Conservation (phyloP, 352 stramenopile species). For the Phytophthora crassamura region DNA sequence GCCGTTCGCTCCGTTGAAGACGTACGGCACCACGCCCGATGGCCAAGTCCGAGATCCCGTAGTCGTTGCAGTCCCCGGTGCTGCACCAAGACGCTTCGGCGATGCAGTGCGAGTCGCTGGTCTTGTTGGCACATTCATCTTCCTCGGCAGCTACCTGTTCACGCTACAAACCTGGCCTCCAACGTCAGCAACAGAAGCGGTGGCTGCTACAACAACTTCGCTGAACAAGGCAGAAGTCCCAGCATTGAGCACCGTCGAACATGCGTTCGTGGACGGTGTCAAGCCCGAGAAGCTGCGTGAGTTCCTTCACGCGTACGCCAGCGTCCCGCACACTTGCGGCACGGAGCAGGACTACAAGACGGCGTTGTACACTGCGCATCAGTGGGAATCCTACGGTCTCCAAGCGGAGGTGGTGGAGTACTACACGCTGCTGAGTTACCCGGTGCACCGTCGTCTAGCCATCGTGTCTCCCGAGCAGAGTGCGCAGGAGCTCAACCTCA, state of each 20-base stretch:
- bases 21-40: constrained; percentile 19
- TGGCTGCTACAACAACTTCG: background rate
- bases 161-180: constrained; percentile 19
- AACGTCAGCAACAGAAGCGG: background rate
- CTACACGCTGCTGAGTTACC: constrained; percentile 70
- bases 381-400: constrained; percentile 61
- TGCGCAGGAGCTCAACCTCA: constrained; percentile 54
- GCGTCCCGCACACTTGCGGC: constrained; percentile 45
- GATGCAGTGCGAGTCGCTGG: constrained; percentile 21
- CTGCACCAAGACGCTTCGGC: constrained; percentile 15
- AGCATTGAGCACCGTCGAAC: constrained; percentile 21
- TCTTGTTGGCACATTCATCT: constrained; percentile 16
- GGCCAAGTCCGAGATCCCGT: background rate
- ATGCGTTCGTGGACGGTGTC: constrained; percentile 30
- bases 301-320: constrained; percentile 37
- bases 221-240: constrained; percentile 4
- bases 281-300: constrained; percentile 27
- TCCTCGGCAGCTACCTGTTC: constrained; percentile 32
- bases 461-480: constrained; percentile 44
- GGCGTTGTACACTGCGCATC: constrained; percentile 54
- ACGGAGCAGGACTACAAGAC: constrained; percentile 55
- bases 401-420: constrained; percentile 67
- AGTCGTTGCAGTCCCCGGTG: background rate
- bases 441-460: constrained; percentile 41
- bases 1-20: constrained; percentile 19